Evolutionary conservation across 345 rosid genomes (phyloP).

Genomic region (Streptanthus diversifolius): DNA sequence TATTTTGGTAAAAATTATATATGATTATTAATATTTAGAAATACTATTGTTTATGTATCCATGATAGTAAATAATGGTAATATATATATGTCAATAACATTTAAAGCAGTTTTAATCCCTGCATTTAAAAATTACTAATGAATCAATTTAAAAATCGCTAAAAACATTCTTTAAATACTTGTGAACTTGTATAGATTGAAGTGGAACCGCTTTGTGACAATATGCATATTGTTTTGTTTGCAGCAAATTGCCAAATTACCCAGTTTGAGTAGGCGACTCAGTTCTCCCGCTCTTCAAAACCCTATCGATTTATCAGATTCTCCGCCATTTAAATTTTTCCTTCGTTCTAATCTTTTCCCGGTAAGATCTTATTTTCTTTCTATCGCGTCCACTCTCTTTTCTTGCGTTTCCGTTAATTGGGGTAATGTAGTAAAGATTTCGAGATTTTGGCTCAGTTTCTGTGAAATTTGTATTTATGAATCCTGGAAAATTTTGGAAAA

Average conservation of each 20-base stretch:
- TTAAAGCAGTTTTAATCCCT: no score
- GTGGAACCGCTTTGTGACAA: background rate
- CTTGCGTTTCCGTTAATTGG: background rate
- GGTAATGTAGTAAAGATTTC: background rate
- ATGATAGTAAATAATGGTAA: no score
- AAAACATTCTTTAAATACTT: no score
- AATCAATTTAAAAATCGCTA: no score
- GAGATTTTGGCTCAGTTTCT: background rate
- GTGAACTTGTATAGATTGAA: background rate
- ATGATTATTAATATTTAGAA: no score
- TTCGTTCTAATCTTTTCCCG: background rate
- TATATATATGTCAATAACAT: no score
- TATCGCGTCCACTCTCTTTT: background rate
- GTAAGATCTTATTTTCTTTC: background rate
- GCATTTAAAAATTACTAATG: no score
- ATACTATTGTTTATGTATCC: no score
- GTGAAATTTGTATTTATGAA: background rate
- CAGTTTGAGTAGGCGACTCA: background rate
- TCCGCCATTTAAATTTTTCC: background rate
- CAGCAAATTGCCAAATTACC: background rate
- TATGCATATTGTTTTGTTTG: background rate
- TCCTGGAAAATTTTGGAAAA: background rate
- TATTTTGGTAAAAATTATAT: no score
- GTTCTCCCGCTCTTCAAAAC: background rate
- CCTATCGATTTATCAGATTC: background rate